These are phyloP conservation scores for Cryptococcus floricola DNA, from an alignment of 1,284 basidiomycete species.

Conservation along the genomic window DNA sequence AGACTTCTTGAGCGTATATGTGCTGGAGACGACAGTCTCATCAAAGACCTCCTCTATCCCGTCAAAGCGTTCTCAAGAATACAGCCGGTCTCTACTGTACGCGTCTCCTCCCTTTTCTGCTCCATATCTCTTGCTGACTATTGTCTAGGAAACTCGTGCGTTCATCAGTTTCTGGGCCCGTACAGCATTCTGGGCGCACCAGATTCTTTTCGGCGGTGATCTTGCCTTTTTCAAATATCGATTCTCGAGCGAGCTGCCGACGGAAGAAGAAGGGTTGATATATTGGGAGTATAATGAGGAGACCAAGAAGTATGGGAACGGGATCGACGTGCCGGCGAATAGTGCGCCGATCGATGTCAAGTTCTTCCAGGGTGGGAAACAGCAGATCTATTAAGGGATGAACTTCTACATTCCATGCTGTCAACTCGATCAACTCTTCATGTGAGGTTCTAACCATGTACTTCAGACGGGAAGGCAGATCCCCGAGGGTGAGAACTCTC, in stretches of 20 bases:
- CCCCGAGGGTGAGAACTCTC: too few species aligned
- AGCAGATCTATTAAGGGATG: too few species aligned
- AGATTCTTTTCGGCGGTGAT: conserved; percentile 1
- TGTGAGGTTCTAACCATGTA: too few species aligned
- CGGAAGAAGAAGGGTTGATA: background rate
- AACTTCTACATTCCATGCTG: too few species aligned
- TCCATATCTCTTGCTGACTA: background rate
- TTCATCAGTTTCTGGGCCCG: conserved; percentile 2
- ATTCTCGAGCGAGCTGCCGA: background rate
- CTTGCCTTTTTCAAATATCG: conserved; percentile 2
- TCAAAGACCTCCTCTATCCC: background rate
- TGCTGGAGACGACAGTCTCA: background rate
- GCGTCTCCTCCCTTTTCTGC: background rate
- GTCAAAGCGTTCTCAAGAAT: background rate
- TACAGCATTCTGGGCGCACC: conserved; percentile 11
- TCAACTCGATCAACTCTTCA: too few species aligned
- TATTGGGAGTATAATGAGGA: background rate
- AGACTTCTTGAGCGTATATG: background rate
- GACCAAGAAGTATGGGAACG: background rate
- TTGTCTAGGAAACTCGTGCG: background rate
- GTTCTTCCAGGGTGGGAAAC: too few species aligned
- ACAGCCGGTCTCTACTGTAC: background rate
- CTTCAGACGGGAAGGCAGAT: too few species aligned
- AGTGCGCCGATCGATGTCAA: too few species aligned
- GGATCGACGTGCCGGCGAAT: background rate